Evolutionary conservation across 2,329 filamentous ascomycete genomes (phyloP).

Genomic region (Alternaria conjuncta): DNA sequence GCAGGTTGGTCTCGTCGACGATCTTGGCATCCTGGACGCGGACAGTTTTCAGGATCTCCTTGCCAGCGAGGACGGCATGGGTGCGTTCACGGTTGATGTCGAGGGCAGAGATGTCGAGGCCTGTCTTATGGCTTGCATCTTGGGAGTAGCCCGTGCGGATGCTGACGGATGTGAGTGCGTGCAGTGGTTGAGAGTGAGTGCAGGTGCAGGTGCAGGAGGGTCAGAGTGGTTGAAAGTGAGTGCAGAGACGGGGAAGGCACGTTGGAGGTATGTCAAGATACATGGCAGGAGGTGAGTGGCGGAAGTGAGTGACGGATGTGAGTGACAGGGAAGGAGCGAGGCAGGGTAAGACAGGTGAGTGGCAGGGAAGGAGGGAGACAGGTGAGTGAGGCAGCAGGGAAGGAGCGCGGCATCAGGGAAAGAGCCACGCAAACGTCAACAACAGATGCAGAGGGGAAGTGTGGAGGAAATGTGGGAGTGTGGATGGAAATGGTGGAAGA

Average conservation of each 20-base stretch:
- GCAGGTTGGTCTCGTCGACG: slow-evolving; percentile 68
- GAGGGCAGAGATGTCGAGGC: slow-evolving; percentile 67
- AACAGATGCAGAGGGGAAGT: not conserved
- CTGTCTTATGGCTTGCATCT: slow-evolving; percentile 68
- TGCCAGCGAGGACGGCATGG: slow-evolving; percentile 69
- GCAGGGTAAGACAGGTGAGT: not conserved
- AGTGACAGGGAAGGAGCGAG: not conserved
- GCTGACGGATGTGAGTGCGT: slow-evolving; percentile 25
- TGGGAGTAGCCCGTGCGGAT: slow-evolving; percentile 58
- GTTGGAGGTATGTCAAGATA: not conserved
- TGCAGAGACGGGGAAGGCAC: not conserved
- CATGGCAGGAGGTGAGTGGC: slow-evolving; percentile 14
- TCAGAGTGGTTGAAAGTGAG: not conserved
- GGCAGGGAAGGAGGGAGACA: not conserved
- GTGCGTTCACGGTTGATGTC: slow-evolving; percentile 69
- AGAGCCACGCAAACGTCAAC: not conserved
- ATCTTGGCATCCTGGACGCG: slow-evolving; percentile 63
- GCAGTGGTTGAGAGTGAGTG: not conserved
- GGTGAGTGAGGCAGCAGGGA: not conserved
- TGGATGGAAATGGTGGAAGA: not conserved
- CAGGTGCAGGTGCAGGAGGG: not conserved
- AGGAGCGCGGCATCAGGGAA: not conserved
- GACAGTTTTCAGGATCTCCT: slow-evolving; percentile 71
- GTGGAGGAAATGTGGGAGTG: not conserved
- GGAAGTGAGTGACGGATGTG: not conserved